phyloP scores from a whole-genome alignment of 1,284 basidiomycete genomes.

The Lentinula novae-zelandiae region DNA sequence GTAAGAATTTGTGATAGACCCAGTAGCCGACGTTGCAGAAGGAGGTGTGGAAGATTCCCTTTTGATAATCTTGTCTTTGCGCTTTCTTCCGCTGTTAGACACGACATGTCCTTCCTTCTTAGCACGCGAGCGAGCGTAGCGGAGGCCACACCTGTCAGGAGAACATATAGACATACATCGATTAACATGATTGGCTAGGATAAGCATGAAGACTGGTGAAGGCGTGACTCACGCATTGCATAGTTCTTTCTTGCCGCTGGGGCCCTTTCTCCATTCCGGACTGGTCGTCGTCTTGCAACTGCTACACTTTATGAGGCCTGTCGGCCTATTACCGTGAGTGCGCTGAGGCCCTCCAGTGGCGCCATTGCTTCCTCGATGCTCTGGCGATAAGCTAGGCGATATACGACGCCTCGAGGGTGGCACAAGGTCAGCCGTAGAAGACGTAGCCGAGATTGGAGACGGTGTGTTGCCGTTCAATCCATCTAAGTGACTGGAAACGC shows the following conservation, averaged over 20 bases:
- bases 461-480: constrained; percentile 5
- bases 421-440: constrained; percentile 41
- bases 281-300: constrained; percentile 83
- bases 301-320: constrained; percentile 72
- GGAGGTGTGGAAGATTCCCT: constrained; percentile 41
- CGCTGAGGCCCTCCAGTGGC: constrained; percentile 26
- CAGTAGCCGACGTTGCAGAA: constrained; percentile 28
- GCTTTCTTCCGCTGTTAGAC: constrained; percentile 20
- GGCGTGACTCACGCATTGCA: constrained; percentile 81
- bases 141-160: constrained; percentile 63
- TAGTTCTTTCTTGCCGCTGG: constrained; percentile 86
- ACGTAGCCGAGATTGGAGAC: constrained; percentile 11
- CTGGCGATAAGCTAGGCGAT: constrained; percentile 13
- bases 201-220: constrained; percentile 21
- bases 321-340: constrained; percentile 54
- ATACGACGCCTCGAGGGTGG: constrained; percentile 62
- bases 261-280: constrained; percentile 94
- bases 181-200: constrained; percentile 23
- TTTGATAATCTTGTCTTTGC: constrained; percentile 43
- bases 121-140: constrained; percentile 76
- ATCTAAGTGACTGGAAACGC: constrained; percentile 2
- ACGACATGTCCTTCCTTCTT: constrained; percentile 65
- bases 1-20: constrained; percentile 9
- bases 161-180: constrained; percentile 15
- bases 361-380: constrained; percentile 9